Evolutionary conservation across 768 basidiomycete species (phyloP), one percentile per base, ranked within the genome.

Genomic region (Dioszegia aurantiaca): DNA sequence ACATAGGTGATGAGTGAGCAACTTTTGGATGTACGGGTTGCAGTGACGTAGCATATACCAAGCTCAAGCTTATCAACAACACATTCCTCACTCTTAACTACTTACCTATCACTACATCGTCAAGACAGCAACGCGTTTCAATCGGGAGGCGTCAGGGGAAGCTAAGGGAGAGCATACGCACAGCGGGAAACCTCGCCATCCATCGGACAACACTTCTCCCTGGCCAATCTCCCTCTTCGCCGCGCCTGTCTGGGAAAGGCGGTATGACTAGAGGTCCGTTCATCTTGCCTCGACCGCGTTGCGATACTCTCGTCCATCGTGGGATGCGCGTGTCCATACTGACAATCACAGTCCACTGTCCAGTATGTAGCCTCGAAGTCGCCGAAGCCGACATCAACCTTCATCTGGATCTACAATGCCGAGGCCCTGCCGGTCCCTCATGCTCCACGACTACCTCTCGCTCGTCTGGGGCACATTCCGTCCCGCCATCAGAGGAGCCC

Each of bases 391-490:
- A 69, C 14, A 72, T 72, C 58, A 72, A 72, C 55, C 65, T 66
- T 12, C 70, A 72, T 40, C 57, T 72, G 9, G 70, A 72, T 56
- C 46, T 68, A 3, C 64, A 63, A 47, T 72, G 70, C 46, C 56
- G 49, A 24, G 60, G 64, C 24, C 57, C 49, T 3, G 60, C 58
- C 3, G 41, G 55, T 2, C 44, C 60, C 5, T 55, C 60, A n/a
- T 17, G 33, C 37, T 57, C 56, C 12, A 17, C 33, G 10, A n/a
- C n/a, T n/a, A n/a, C n/a, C n/a, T 5, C 43, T 36, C 42, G 36
- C 21, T 8, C 37, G 16, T 30, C 47, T 21, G 21, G 12, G 17
- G 36, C 51, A 53, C 37, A 44, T 26, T 21, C 12, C 23, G 11
- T n/a, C 23, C 24, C 26, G 40, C 11, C 6, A 56, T n/a, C 4